Base-by-base conservation (phyloP, 768 basidiomycete genomes). In the Phlegmacium glaucopus region DNA sequence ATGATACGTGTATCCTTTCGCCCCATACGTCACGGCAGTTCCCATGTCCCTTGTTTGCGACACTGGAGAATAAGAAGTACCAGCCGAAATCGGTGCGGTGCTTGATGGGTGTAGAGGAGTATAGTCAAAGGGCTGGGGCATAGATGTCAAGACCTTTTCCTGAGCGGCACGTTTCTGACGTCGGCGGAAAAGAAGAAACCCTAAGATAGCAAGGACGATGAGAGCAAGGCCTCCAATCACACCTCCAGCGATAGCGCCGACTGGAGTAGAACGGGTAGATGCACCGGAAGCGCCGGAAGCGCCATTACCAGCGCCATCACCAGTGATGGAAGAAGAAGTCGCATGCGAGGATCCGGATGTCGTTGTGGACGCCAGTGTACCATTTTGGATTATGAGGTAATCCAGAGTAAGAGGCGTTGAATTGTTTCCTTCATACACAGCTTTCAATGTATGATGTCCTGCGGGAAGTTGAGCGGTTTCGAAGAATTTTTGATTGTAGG, bases 401-500 rank as follows among this genome's bases (percentile, higher is more conserved):
- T 60, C 58, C 9, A 67, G 39, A 4, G 54, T 54, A 15, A 67
- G 53, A 9, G 65, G 65, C 16, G 59, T 51, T 34, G 54, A 30
- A 0, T 30, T 26, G 22, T 39, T 50, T 15, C 66, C 64, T 11
- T 52, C 41, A 29, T 60, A 56, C 0, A 49, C 52, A 9, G 66
- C 63, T 1, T 42, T 35, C 17, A 67, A 44, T n/a, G 48, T 51
- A 27, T 67, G 64, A 12, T 39, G 45, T 3, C 61, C 64, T 11
- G 53, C 26, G 10, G 44, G 16, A 4, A 60, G 41, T 1, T 47
- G 41, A 4, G 56, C 46, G 4, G 62, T 64, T 12, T 51, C 48
- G 49, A 67, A 65, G 42, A 62, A 56, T 22, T 55, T 48, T 52
- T 63, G 58, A 42, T 62, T 58, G 42, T 57, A 62, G 4, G 48